Evolutionary conservation across 495 filamentous ascomycete genomes (phyloP), one percentile per base, ranked within the genome.

Genomic region (Podospora tetraspora): DNA sequence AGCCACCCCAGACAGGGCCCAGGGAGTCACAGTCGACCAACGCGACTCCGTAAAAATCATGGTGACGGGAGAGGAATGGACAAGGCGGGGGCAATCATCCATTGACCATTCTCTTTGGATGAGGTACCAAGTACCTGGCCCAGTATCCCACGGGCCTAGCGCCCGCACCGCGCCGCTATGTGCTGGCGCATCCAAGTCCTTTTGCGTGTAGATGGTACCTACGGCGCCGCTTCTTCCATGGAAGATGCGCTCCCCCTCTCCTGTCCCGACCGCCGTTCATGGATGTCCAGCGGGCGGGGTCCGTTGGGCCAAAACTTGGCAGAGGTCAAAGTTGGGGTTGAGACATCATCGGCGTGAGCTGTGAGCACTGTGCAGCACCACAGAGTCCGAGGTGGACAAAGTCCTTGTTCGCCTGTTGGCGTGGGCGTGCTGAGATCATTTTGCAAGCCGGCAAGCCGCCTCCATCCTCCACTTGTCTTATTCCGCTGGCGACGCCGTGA

Each of bases 1-100:
- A 57, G 32, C 32, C 32, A 12, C 57, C 63, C 66, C 66, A 52
- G 19, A 5, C 43, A 52, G 43, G 43, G 43, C 43, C 43, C 43
- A 70, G 70, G 75, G 69, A 61, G 65, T 68, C 65, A 62, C 67
- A 23, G 27, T 29, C 21, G 61, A 24, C 43, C 43, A n/a, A n/a
- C 43, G 43, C 43, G 43, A 52, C 43, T n/a, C 43, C 43, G 19
- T 52, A 52, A 52, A 34, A 59, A 66, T 43, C 59, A 66, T 32
- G 34, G 56, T 22, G 52, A 27, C 52, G 58, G 21, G 19, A 32
- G 37, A 29, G 57, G 59, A 67, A 56, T 52, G 43, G 43, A 9
- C 43, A 52, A n/a, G 43, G 43, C 19, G 43, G 43, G 43, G 43
- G 43, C 43, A 52, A 52, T n/a, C 43, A 19, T 43, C 37, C 16